These are phyloP conservation scores for Penicillium cinerascens DNA, from an alignment of 495 filamentous ascomycete genomes.

Conservation along the genomic window DNA sequence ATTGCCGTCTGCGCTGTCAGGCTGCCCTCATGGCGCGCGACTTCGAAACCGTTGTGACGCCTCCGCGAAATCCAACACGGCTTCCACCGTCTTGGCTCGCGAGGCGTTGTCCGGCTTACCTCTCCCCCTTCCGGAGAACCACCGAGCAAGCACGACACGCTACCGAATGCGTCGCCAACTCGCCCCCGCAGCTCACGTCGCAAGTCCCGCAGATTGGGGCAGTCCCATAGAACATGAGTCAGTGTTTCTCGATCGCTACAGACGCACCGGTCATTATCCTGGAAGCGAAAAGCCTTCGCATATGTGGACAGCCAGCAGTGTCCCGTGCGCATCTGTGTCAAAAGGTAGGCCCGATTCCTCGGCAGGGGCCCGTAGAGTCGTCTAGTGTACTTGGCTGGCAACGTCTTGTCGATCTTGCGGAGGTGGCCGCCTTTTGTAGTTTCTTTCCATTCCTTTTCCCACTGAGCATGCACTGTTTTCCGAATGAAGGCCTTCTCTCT, in stretches of 20 bases:
- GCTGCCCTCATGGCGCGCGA: constrained; percentile 28
- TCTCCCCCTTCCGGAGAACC: constrained; percentile 22
- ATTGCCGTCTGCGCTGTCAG: constrained; percentile 19
- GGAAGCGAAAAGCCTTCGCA: no score
- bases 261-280: no score
- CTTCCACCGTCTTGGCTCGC: constrained; percentile 18
- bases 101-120: constrained; percentile 22
- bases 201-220: no score
- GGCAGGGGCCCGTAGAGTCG: no score
- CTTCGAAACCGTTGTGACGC: constrained; percentile 28
- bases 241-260: no score
- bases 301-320: no score
- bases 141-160: constrained; percentile 16
- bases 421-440: constrained; percentile 9
- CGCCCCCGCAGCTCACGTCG: constrained; percentile 18
- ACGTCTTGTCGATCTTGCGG: constrained; percentile 8
- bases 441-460: constrained; percentile 15
- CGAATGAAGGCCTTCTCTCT: constrained; percentile 10
- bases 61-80: constrained; percentile 26
- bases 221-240: no score
- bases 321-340: no score
- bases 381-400: no score
- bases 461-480: constrained; percentile 1
- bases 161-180: constrained; percentile 12
- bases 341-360: no score